Evolutionary conservation across 805 yeast species (phyloP).

Genomic region (Zygosaccharomyces kombuchaensis): DNA sequence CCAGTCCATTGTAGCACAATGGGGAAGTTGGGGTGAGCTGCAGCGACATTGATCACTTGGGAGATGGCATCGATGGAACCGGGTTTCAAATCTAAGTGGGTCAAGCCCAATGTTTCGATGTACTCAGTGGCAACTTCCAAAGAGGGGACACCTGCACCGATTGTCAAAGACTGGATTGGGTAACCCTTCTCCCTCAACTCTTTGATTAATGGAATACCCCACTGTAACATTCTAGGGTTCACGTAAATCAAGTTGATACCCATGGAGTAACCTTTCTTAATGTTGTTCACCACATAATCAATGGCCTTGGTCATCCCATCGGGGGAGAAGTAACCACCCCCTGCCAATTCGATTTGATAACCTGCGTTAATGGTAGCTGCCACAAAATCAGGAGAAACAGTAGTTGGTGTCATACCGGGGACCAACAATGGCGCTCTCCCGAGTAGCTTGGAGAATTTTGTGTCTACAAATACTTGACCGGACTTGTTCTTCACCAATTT

Average conservation of each 20-base stretch:
- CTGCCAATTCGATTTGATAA: slow-evolving; percentile 95
- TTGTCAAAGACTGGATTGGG: slow-evolving; percentile 93
- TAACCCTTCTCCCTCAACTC: slow-evolving; percentile 85
- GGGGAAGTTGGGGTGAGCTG: slow-evolving; percentile 94
- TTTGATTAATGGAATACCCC: slow-evolving; percentile 96
- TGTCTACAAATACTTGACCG: slow-evolving; percentile 81
- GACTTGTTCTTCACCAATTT: slow-evolving; percentile 68
- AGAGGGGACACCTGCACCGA: slow-evolving; percentile 99
- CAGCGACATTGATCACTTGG: slow-evolving; percentile 85
- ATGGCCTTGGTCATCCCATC: slow-evolving; percentile 68
- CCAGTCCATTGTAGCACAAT: slow-evolving; percentile 99
- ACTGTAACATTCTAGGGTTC: slow-evolving; percentile 94
- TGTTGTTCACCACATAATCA: slow-evolving; percentile 60
- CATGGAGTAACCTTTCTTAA: slow-evolving; percentile 84
- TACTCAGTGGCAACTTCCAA: slow-evolving; percentile 96
- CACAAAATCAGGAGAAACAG: slow-evolving; percentile 91
- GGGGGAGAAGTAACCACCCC: slow-evolving; percentile 95
- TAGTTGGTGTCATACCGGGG: slow-evolving; percentile 99
- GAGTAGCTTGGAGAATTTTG: slow-evolving; percentile 85
- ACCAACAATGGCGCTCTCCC: slow-evolving; percentile 96
- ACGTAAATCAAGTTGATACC: slow-evolving; percentile 92
- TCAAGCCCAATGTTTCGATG: slow-evolving; percentile 84
- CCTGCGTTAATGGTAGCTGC: slow-evolving; percentile 95
- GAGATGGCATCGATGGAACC: slow-evolving; percentile 93
- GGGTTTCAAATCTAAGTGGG: slow-evolving; percentile 94